Percentiles rank a stretch among this genome's conserved stretches.
Conservation (phyloP, 2,329 filamentous ascomycete species). For the Beauveria pseudobassiana region DNA sequence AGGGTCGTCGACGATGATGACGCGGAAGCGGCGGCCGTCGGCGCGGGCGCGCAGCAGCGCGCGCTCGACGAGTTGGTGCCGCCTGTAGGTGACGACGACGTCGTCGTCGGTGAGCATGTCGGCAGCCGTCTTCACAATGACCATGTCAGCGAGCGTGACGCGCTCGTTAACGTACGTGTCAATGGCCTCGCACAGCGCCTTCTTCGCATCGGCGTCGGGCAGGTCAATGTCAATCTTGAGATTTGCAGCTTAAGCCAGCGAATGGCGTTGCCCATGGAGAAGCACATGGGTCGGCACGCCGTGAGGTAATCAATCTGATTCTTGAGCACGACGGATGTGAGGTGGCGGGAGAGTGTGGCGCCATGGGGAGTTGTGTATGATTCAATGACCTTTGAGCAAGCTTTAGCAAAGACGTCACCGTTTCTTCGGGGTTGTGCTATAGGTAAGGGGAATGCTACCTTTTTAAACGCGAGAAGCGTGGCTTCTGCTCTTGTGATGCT, state of each 20-base stretch:
- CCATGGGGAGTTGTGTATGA: constrained; percentile 85
- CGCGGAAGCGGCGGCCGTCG: constrained; percentile 67
- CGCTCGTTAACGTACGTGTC: constrained; percentile 87
- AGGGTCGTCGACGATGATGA: constrained; percentile 73
- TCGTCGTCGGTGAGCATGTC: constrained; percentile 72
- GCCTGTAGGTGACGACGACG: constrained; percentile 78
- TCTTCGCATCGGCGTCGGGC: constrained; percentile 75
- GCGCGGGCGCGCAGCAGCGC: constrained; percentile 67
- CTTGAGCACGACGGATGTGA: constrained; percentile 84
- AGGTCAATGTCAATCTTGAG: constrained; percentile 79
- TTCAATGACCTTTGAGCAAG: constrained; percentile 62
- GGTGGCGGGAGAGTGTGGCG: constrained; percentile 79
- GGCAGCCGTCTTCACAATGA: constrained; percentile 71
- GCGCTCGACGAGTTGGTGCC: constrained; percentile 78
- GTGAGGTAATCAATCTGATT: constrained; percentile 94
- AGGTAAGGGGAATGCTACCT: constrained; percentile 39
- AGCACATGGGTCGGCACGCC: constrained; percentile 89
- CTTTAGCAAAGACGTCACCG: too few species aligned
- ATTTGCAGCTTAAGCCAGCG: constrained; percentile 90
- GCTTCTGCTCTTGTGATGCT: constrained; percentile 83
- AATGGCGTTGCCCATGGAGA: constrained; percentile 95
- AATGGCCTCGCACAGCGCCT: constrained; percentile 68
- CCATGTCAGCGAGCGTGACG: constrained; percentile 76
- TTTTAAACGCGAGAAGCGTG: constrained; percentile 83
- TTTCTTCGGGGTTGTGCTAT: neutral